Base-by-base conservation (phyloP, 2,329 filamentous ascomycete genomes). In the Rugonectria rugulosa region DNA sequence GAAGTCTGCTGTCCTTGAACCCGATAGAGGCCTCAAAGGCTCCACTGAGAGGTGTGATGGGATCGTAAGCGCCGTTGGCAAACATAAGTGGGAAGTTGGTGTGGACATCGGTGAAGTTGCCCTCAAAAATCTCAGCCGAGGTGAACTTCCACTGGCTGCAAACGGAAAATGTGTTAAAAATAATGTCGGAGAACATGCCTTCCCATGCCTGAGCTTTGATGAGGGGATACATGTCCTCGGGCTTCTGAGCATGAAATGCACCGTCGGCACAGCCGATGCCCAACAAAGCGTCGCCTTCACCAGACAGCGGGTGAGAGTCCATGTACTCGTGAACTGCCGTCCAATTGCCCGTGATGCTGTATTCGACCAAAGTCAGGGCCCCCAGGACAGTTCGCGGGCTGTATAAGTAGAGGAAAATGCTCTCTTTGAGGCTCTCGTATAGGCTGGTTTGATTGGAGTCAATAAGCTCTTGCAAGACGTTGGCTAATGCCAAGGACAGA, bases 211-310 rank as follows among this genome's bases (percentile, higher is more conserved):
- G 41, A 2, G 48, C 36, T 2, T 60, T 42, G 5, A 51, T 49
- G 5, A 59, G 21, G 0, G 62, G 49, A 24, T 59, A 59, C 3
- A 64, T 41, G 1, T 64, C 62, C 2, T 61, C 54, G 0, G 50
- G 41, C 2, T 36, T 34, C 31, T 54, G 26, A 4, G 49, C 62
- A 2, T 59, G 59, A 12, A 63, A 59, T 1, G 53, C 56, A 1
- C 47, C 42, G 3, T 64, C 62, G 0, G 57, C 60, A 15, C 62
- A 64, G 9, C 53, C 42, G 3, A 64, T 63, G 1, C 62, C 62
- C 1, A 40, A 27, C 14, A 60, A 52, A 5, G 62, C 21, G 3
- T 59, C 45, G 2, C 27, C 44, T 3, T 53, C 62, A 6, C 43
- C 23, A 12, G 62, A 60, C 62, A 59, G 63, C 11, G 58, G 36